Evolutionary conservation across 306 rosid species (phyloP).

Genomic region (Fagus crenata): DNA sequence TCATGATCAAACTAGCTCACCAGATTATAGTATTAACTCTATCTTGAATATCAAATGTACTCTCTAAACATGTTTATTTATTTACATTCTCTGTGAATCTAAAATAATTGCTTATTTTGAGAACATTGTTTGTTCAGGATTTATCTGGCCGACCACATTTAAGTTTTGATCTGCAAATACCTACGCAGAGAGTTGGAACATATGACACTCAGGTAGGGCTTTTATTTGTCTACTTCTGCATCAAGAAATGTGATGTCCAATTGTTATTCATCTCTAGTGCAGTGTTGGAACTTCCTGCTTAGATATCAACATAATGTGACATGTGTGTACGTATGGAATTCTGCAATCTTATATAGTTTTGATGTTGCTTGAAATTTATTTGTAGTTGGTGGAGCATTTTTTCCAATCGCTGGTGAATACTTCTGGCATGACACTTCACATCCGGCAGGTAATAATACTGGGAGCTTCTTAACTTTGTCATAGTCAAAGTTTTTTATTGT

Average conservation of each 20-base stretch:
- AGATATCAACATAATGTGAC: neutral
- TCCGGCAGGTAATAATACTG: constrained; percentile 68
- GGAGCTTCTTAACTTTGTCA: constrained; percentile 14
- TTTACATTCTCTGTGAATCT: neutral
- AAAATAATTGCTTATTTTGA: neutral
- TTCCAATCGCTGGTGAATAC: constrained; percentile 95
- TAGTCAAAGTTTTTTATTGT: constrained; percentile 4
- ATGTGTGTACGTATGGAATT: neutral
- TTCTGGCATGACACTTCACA: constrained; percentile 97
- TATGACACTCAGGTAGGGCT: constrained; percentile 86
- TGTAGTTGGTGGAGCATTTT: constrained; percentile 94
- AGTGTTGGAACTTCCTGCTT: constrained; percentile 11
- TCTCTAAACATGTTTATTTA: constrained; percentile 10
- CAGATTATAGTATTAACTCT: constrained; percentile 13
- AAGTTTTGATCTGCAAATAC: constrained; percentile 71
- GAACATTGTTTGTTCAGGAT: constrained; percentile 57
- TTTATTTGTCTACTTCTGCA: constrained; percentile 14
- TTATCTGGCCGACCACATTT: constrained; percentile 94
- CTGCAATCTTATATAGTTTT: neutral
- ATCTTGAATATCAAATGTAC: constrained; percentile 12
- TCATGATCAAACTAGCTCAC: constrained; percentile 6
- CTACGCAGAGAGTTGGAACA: constrained; percentile 85
- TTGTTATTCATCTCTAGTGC: constrained; percentile 9
- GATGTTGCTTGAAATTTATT: neutral
- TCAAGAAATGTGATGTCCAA: neutral